phyloP scores from a whole-genome alignment of 2,329 filamentous ascomycete species.

The Xylaria hypoxylon region DNA sequence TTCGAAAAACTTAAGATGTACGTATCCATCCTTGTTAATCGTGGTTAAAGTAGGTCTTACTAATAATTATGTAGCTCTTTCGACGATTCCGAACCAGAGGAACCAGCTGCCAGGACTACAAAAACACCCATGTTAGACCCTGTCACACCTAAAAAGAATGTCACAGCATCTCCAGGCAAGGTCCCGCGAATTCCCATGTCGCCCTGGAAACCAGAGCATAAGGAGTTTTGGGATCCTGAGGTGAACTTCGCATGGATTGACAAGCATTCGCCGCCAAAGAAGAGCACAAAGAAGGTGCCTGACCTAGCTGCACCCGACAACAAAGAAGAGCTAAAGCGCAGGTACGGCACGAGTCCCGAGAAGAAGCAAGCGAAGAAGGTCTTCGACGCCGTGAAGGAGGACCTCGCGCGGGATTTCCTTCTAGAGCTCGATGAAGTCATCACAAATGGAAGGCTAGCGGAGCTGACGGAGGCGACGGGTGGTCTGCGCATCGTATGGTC shows the following conservation, averaged over 20 bases:
- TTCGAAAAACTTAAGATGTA: slow-evolving; percentile 52
- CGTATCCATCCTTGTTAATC: slow-evolving; percentile 18
- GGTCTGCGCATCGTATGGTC: slow-evolving; percentile 80
- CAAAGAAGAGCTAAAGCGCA: slow-evolving; percentile 48
- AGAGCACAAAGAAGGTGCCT: slow-evolving; percentile 34
- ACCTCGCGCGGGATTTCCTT: slow-evolving; percentile 73
- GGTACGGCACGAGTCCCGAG: slow-evolving; percentile 51
- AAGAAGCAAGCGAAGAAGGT: slow-evolving; percentile 63
- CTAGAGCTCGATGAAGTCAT: slow-evolving; percentile 75
- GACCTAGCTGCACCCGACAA: slow-evolving; percentile 35
- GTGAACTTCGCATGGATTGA: slow-evolving; percentile 52
- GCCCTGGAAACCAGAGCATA: slow-evolving; percentile 50
- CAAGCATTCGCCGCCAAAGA: slow-evolving; percentile 50
- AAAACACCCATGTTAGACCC: slow-evolving; percentile 41
- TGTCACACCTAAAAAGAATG: slow-evolving; percentile 46
- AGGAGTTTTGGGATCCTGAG: slow-evolving; percentile 52
- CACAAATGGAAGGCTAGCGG: slow-evolving; percentile 68
- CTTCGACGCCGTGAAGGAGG: slow-evolving; percentile 72
- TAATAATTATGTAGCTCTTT: slow-evolving; percentile 42
- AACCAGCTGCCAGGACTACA: slow-evolving; percentile 28
- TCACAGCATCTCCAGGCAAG: slow-evolving; percentile 46
- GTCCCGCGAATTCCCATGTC: slow-evolving; percentile 46
- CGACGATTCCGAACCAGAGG: slow-evolving; percentile 44
- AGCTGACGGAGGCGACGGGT: slow-evolving; percentile 71
- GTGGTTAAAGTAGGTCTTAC: slow-evolving; percentile 1